phyloP scores from a whole-genome alignment of 768 basidiomycete species.

The Lentinus tigrinus region DNA sequence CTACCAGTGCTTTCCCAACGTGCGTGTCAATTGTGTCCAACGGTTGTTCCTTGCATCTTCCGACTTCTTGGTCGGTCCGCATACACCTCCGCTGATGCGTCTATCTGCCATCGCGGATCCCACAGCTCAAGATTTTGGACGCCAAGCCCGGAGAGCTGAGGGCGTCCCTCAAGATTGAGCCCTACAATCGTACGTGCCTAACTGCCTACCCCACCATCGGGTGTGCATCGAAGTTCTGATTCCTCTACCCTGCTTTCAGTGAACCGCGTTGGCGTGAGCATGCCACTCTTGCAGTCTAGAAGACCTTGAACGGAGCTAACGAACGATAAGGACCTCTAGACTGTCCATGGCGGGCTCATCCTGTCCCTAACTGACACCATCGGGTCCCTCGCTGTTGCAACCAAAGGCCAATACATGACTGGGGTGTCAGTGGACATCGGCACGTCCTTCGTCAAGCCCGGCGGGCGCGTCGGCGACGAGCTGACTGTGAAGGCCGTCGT shows the following conservation, averaged over 20 bases:
- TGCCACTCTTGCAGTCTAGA: background rate
- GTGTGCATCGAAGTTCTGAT: background rate
- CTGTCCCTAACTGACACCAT: conserved; percentile 82
- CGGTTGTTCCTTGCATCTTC: background rate
- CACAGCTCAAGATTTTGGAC: conserved; percentile 58
- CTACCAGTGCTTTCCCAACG: conserved; percentile 76
- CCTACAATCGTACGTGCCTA: conserved; percentile 60
- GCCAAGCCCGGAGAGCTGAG: conserved; percentile 74
- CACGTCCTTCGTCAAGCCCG: conserved; percentile 75
- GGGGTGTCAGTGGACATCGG: conserved; percentile 84
- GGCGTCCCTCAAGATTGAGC: conserved; percentile 69
- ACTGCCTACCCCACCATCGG: background rate
- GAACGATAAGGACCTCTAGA: conserved; percentile 26
- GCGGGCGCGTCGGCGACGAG: conserved; percentile 67
- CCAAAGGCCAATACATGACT: conserved; percentile 83
- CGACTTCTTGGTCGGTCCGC: background rate
- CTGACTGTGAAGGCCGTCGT: conserved; percentile 63
- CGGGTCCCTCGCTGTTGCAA: conserved; percentile 81
- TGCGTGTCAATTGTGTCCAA: conserved; percentile 31
- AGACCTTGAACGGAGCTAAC: background rate
- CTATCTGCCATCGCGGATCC: background rate
- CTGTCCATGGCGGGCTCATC: conserved; percentile 80
- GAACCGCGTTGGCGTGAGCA: conserved; percentile 73
- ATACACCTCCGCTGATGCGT: background rate
- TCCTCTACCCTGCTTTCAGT: conserved; percentile 40